Evolutionary conservation across 768 basidiomycete genomes (phyloP).

Genomic region (Gyrodon lividus): DNA sequence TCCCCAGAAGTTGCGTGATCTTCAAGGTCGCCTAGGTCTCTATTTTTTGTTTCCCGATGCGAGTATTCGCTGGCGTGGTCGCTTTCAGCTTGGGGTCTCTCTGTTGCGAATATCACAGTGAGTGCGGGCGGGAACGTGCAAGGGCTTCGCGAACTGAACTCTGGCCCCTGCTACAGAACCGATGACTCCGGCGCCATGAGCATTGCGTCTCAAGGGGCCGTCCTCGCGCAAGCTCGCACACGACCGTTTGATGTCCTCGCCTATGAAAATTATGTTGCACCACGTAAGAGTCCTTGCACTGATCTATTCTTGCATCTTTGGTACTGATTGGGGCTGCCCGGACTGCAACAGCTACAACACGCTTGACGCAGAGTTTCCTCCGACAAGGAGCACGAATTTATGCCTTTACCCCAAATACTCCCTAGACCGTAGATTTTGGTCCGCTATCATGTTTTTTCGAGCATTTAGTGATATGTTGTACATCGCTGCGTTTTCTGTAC

Average conservation of each 20-base stretch:
- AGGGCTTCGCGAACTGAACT: slow-evolving; percentile 13
- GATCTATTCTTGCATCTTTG: slow-evolving; percentile 14
- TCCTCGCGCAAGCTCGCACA: slow-evolving; percentile 73
- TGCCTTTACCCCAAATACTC: slow-evolving; percentile 42
- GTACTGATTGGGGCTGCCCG: slow-evolving; percentile 15
- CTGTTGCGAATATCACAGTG: slow-evolving; percentile 76
- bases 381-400: slow-evolving; percentile 58
- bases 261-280: slow-evolving; percentile 72
- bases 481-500: slow-evolving; percentile 15
- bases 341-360: slow-evolving; percentile 41
- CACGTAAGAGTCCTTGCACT: slow-evolving; percentile 54
- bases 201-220: slow-evolving; percentile 56
- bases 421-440: slow-evolving; percentile 31
- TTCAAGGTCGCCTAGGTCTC: slow-evolving; percentile 76
- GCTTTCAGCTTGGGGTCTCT: slow-evolving; percentile 71
- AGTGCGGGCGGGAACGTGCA: slow-evolving; percentile 32
- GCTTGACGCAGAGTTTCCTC: slow-evolving; percentile 56
- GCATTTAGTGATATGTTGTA: slow-evolving; percentile 15
- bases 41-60: slow-evolving; percentile 93
- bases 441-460: slow-evolving; percentile 3
- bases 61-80: slow-evolving; percentile 76
- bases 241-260: slow-evolving; percentile 76
- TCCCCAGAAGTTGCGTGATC: slow-evolving; percentile 75
- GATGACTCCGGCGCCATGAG: slow-evolving; percentile 51
- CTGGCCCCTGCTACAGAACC: slow-evolving; percentile 33